A percentile compares a stretch with the other conserved stretches of the same genome.
These are phyloP conservation scores for Amborella trichopoda DNA, from an alignment of 164 flowering plant genomes.

Conservation along the genomic window DNA sequence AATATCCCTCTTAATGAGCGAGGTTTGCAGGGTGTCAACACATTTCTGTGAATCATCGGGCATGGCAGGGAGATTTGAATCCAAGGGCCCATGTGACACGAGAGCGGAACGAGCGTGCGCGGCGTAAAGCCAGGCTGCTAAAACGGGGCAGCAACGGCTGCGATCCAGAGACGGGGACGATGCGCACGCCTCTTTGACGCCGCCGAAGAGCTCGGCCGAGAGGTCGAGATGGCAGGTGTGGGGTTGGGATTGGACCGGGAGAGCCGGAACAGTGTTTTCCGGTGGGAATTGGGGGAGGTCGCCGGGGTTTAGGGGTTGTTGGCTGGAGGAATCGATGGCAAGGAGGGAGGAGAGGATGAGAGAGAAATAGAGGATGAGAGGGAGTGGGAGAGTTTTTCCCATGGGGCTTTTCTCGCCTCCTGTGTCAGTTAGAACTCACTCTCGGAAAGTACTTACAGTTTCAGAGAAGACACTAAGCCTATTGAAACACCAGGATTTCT, in stretches of 20 bases:
- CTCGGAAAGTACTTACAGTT: no score
- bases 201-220: slow-evolving; percentile 94
- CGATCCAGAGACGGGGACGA: slow-evolving; percentile 49
- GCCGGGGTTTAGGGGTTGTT: slow-evolving; percentile 46
- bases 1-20: slow-evolving; percentile 53
- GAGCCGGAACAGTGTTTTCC: slow-evolving; percentile 74
- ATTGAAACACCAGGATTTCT: no score
- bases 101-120: slow-evolving; percentile 88
- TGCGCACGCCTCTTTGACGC: slow-evolving; percentile 76
- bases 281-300: slow-evolving; percentile 27
- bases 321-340: no score
- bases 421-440: no score
- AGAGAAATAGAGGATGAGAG: no score
- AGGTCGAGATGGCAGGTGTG: slow-evolving; percentile 75
- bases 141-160: slow-evolving; percentile 96
- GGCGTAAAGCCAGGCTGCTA: slow-evolving; percentile 98
- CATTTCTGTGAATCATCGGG: slow-evolving; percentile 98
- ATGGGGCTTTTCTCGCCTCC: no score
- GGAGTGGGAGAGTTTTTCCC: no score
- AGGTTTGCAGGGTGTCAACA: slow-evolving; percentile 69
- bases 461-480: no score
- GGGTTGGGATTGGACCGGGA: slow-evolving; percentile 58
- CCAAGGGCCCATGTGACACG: slow-evolving; percentile 29
- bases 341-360: no score
- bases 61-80: slow-evolving; percentile 65